These are phyloP conservation scores for Vigna hirtella DNA, from an alignment of 306 rosid species.

Conservation along the genomic window DNA sequence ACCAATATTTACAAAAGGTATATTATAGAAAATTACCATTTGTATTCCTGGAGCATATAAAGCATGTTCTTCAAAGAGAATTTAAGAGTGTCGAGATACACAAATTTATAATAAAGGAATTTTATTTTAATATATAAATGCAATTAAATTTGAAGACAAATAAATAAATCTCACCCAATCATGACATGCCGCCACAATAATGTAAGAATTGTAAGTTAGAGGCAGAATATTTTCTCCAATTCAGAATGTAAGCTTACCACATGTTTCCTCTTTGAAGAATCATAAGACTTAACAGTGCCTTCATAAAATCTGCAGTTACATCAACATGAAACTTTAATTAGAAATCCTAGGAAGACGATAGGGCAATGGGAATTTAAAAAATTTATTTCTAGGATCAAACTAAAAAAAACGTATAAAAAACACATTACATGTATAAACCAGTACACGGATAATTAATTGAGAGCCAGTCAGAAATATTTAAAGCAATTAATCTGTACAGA, in stretches of 20 bases:
- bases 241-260: conserved; percentile 67
- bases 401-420: conserved; percentile 10
- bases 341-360: conserved; percentile 23
- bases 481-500: conserved; percentile 33
- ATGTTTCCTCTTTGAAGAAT: conserved; percentile 79
- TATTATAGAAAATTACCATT: too few relatives aligned
- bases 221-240: conserved; percentile 30
- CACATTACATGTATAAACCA: conserved; percentile 3
- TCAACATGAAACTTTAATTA: conserved; percentile 38
- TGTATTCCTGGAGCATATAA: too few relatives aligned
- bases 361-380: neutral
- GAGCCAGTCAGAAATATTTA: conserved; percentile 24
- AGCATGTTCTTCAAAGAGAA: too few relatives aligned
- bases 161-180: too few relatives aligned
- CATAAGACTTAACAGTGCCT: conserved; percentile 87
- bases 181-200: conserved; percentile 41
- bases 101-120: too few relatives aligned
- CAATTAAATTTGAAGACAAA: too few relatives aligned
- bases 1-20: too few relatives aligned
- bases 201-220: conserved; percentile 37
- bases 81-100: too few relatives aligned
- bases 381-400: conserved; percentile 29
- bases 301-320: conserved; percentile 73
- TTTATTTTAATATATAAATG: too few relatives aligned
- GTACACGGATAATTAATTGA: conserved; percentile 10